A percentile compares a stretch with the other conserved stretches of the same genome.
Evolutionary conservation across 2,329 filamentous ascomycete genomes (phyloP).

Genomic region (Ilyonectria mors-panacis): DNA sequence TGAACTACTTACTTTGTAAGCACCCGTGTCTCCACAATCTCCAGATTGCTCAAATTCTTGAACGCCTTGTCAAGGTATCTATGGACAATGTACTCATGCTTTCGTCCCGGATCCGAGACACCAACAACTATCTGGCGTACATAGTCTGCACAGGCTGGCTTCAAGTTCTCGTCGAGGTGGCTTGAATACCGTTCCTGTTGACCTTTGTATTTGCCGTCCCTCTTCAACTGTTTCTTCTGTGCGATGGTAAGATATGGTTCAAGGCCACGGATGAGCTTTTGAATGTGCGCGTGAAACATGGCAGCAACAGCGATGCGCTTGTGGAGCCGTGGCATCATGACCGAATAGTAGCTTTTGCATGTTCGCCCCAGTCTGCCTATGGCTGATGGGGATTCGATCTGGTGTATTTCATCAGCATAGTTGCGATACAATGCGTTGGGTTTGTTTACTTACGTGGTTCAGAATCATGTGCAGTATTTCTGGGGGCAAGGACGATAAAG

Average conservation of each 20-base stretch:
- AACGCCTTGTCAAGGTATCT: conserved; percentile 40
- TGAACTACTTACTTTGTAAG: conserved; percentile 31
- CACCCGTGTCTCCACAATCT: conserved; percentile 27
- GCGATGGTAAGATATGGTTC: conserved; percentile 34
- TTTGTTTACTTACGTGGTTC: conserved; percentile 10
- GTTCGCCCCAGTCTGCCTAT: conserved; percentile 34
- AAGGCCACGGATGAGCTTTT: conserved; percentile 37
- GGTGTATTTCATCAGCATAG: background rate
- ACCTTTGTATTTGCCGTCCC: conserved; percentile 34
- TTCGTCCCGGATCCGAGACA: conserved; percentile 19
- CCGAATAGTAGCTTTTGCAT: conserved; percentile 34
- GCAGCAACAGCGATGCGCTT: conserved; percentile 26
- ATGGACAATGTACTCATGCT: conserved; percentile 31
- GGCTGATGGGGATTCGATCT: background rate
- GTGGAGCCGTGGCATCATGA: conserved; percentile 35
- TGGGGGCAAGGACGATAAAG: conserved; percentile 25
- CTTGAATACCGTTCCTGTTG: conserved; percentile 36
- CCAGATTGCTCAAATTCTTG: conserved; percentile 31
- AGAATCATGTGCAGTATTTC: conserved; percentile 38
- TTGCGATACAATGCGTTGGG: background rate
- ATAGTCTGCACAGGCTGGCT: conserved; percentile 22
- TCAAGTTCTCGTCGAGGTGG: conserved; percentile 3
- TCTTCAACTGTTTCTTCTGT: conserved; percentile 38
- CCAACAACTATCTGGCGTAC: conserved; percentile 31
- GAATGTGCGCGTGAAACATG: conserved; percentile 33